Evolutionary conservation across 2,329 filamentous ascomycete species (phyloP).

Genomic region (Aspergillus alliaceus): DNA sequence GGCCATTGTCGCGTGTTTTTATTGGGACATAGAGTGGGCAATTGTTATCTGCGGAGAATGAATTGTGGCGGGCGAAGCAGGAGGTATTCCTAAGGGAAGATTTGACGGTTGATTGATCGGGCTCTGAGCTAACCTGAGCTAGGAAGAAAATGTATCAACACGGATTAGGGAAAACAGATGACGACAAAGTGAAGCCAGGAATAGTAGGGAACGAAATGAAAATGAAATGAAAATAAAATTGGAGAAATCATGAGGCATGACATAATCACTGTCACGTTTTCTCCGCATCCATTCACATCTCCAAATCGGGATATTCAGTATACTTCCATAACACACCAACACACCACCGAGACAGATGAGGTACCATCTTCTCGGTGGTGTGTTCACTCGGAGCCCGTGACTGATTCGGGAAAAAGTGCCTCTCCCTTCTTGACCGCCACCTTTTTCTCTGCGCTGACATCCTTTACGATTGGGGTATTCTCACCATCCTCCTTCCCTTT

Average conservation of each 20-base stretch:
- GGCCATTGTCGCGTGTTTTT: slow-evolving; percentile 33
- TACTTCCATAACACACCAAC: neutral
- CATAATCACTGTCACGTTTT: slow-evolving; percentile 10
- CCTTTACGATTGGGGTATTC: neutral
- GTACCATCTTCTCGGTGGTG: no score
- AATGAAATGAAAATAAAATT: neutral
- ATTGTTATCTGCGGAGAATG: neutral
- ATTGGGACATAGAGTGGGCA: neutral
- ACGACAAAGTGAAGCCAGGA: neutral
- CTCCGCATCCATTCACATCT: neutral
- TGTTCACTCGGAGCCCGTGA: neutral
- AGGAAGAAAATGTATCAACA: neutral
- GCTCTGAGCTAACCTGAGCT: neutral
- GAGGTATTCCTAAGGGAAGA: neutral
- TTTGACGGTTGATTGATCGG: neutral
- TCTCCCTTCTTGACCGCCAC: neutral
- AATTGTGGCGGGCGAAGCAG: neutral
- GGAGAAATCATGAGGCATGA: slow-evolving; percentile 7
- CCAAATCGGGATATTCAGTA: neutral
- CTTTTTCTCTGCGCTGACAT: neutral
- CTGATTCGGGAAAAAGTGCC: neutral
- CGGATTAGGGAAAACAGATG: neutral
- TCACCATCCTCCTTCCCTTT: neutral
- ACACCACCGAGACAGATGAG: neutral
- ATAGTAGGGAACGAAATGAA: neutral